Evolutionary conservation across 345 rosid genomes (phyloP), one percentile per base, ranked within the genome.

Genomic region (Citrus australasica): DNA sequence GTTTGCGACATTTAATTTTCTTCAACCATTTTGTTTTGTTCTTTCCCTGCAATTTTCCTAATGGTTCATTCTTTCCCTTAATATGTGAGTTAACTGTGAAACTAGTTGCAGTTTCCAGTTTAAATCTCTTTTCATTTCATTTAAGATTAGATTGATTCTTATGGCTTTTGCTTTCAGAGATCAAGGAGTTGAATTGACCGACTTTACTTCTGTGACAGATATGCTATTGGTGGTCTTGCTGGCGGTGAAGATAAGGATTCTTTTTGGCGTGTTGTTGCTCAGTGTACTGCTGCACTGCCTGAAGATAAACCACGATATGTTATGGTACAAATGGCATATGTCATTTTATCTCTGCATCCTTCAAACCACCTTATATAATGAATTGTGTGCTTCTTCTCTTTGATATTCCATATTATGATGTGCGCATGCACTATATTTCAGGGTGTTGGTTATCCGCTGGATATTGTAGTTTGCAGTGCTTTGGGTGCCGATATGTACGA

Each of bases 231-330:
- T 82, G 97, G 97, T 81, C 97, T 92, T 84, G 75, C 94, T 78
- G 97, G 97, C 4, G 94, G 97, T 35, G 97, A 92, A 88, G 97
- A 92, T 69, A 91, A 92, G 84, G 95, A 92, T 82, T 91, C 95
- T 73, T 92, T 92, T 87, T 91, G 95, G 93, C 93, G 93, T 68
- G 90, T 92, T 79, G 93, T 92, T 82, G 95, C 95, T 78, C 97
- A 89, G 82, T 92, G 97, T 71, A 91, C 97, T 38, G 95, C 89
- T 76, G 79, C 90, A 68, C 74, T 91, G 85, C 97, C 93, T 42
- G 95, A 90, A 75, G 87, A 92, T 79, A 92, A 92, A 86, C 97
- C 97, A 14, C 87, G 95, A 82, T 92, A 92, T 87, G 95, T 92
- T 48, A 90, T 91, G 95, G 95, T 92, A 82, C 9, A 80, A 27